Evolutionary conservation across 2,329 filamentous ascomycete genomes (phyloP), one percentile per base, ranked within the genome.

Genomic region (Colletotrichum musicola): DNA sequence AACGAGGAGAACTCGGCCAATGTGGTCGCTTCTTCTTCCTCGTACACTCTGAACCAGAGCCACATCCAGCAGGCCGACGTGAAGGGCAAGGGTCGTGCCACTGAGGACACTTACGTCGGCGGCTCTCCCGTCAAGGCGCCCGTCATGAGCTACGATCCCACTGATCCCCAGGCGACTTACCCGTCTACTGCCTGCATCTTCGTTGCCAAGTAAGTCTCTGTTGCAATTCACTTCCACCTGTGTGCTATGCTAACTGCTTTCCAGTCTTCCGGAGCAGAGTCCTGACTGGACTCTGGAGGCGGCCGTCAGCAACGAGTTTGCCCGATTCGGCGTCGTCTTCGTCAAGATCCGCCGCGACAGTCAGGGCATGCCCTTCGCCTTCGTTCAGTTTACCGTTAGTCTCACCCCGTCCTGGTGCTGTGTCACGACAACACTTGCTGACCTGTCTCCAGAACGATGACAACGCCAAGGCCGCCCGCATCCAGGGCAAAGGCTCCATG

Each of bases 311-410:
- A 78, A 81, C 6, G 77, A 80, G 18, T 91, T 92, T 75, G 79
- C 81, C 18, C 74, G 80, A 16, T 90, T 81, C 72, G 89, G 89
- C 6, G 81, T 80, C 0, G 86, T 89, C 25, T 91, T 83, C 70
- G 85, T 90, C 70, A 91, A 91, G 80, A 89, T 92, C 67, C 86
- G 88, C 44, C 86, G 89, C 18, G 89, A 91, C 72, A 77, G 77
- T 14, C 81, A 86, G 46, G 51, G 59, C 16, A 90, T 91, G 86
- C 89, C 89, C 0, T 90, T 88, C 73, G 89, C 88, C 0, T 91
- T 91, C 72, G 85, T 84, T 22, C 89, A 91, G 73, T 92, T 83
- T 73, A 89, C 86, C 2, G 89, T 89, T 74, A 81, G 85, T 78
- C 27, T 13, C 30, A 56, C 42, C 46, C 18, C 2, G 9, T 6